phyloP scores from a whole-genome alignment of 1,284 basidiomycete species.

The Microbotryum silenes-acaulis region DNA sequence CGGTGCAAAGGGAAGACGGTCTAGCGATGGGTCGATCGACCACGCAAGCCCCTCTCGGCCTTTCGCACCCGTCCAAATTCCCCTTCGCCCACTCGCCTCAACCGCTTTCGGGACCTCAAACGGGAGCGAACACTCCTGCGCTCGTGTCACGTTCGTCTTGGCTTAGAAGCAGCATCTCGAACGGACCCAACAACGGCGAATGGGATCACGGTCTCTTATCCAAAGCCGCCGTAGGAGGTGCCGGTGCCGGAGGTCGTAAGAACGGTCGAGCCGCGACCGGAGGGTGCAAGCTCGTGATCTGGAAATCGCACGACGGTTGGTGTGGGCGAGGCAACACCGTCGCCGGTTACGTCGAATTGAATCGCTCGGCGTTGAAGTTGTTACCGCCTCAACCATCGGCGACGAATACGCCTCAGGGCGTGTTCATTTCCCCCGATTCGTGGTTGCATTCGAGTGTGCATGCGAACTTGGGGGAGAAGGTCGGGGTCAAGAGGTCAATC shows the following conservation, averaged over 20 bases:
- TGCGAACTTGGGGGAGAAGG: conserved; percentile 72
- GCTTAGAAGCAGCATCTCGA: too few relatives aligned
- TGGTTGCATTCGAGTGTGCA: conserved; percentile 61
- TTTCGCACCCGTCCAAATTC: too few relatives aligned
- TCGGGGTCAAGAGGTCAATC: conserved; percentile 77
- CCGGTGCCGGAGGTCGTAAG: not conserved
- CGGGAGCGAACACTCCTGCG: conserved; percentile 28
- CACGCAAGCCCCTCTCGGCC: not conserved
- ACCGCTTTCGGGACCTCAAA: conserved; percentile 6
- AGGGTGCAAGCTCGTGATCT: conserved; percentile 29
- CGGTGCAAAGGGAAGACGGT: conserved; percentile 8
- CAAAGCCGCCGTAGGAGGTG: not conserved
- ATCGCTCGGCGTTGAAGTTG: conserved; percentile 25
- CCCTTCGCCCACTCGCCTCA: too few relatives aligned
- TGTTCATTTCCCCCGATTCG: conserved; percentile 64
- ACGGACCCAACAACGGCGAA: too few relatives aligned
- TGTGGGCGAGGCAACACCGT: conserved; percentile 30
- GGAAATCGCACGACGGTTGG: conserved; percentile 29
- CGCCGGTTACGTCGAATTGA: conserved; percentile 28
- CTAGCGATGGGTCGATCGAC: conserved; percentile 7
- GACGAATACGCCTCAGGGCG: conserved; percentile 23
- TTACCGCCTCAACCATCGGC: conserved; percentile 18
- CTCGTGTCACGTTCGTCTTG: not conserved
- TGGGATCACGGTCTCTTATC: not conserved
- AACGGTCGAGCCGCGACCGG: conserved; percentile 12